Base-by-base conservation (phyloP, 495 filamentous ascomycete genomes). In the Wilcoxina mikolae region DNA sequence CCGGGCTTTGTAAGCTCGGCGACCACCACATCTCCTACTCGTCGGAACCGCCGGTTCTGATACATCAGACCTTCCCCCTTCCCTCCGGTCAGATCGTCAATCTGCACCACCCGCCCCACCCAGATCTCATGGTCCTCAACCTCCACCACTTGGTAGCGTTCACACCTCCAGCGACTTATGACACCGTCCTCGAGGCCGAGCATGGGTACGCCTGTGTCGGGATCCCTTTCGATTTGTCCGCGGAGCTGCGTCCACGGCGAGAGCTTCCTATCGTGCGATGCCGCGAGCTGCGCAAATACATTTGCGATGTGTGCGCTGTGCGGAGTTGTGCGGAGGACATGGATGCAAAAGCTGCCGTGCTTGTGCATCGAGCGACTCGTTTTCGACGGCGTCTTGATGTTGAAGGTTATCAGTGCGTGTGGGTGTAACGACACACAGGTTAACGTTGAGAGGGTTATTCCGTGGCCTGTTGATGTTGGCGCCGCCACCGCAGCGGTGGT, bases 361-460 rank as follows among this genome's bases (percentile, higher is more conserved):
- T 59, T 59, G 33, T 64, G 46, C 7, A 57, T 57, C 23, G 62
- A 56, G 17, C 52, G 47, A 3, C 56, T 56, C n/a, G 38, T 44
- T 1, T 10, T 15, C 12, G 63, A 66, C 12, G 63, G 63, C 0
- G 56, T 65, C 35, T 61, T 61, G 50, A 65, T 65, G 56, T 66
- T 66, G 56, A 66, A 66, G 46, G 62, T 55, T 42, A 66, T 31
- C 3, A 66, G 42, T 0, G 63, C 63, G 10, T 55, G 42, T 10
- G 63, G 63, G n/a, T 49, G 33, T 25, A 66, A 46, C 2, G 63
- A 66, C 39, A 66, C 55, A 27, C 62, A 65, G 20, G 62, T 65
- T 56, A 66, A 57, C 7, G 59, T 67, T 12, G 59, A 62, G 57
- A 66, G 63, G 15, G 63, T 66, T 53, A 66, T 66, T 3, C 62